Percentiles rank a stretch among this genome's conserved stretches.
Evolutionary conservation across 352 stramenopile genomes (phyloP).

Genomic region (Phytophthora sansomeana): DNA sequence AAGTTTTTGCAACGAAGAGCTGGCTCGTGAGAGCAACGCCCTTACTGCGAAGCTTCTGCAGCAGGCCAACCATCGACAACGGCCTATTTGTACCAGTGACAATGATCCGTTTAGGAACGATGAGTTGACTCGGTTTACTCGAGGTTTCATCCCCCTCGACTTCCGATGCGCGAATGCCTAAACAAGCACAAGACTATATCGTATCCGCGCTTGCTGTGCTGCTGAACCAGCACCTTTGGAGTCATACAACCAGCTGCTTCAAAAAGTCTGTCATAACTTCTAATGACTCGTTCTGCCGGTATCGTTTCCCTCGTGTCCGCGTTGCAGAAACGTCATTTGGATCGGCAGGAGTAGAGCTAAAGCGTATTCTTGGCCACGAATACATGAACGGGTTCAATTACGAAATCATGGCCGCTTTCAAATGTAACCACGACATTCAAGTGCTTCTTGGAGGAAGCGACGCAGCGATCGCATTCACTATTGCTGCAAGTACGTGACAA

Average conservation of each 20-base stretch:
- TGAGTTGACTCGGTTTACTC: conserved; percentile 1
- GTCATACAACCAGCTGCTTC: too few relatives aligned
- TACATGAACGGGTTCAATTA: conserved; percentile 11
- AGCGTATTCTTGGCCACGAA: conserved; percentile 1
- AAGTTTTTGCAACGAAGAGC: conserved; percentile 1
- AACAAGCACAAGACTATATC: background rate
- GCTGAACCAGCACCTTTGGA: too few relatives aligned
- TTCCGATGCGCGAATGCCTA: background rate
- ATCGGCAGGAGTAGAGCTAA: too few relatives aligned
- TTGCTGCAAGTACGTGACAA: too few relatives aligned
- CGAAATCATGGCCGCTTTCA: conserved; percentile 1
- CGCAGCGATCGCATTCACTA: too few relatives aligned
- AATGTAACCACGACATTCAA: conserved; percentile 6
- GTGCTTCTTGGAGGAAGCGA: background rate
- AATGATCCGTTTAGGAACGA: conserved; percentile 7
- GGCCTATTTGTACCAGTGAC: background rate
- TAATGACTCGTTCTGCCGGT: too few relatives aligned
- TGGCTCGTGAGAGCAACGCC: background rate
- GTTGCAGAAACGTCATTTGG: too few relatives aligned
- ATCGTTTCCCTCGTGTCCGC: too few relatives aligned
- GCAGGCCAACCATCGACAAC: background rate
- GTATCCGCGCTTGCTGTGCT: too few relatives aligned
- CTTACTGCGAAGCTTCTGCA: conserved; percentile 2
- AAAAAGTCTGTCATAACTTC: too few relatives aligned
- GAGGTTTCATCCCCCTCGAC: background rate